Evolutionary conservation across 768 basidiomycete species (phyloP), one percentile per base, ranked within the genome.

Genomic region (Tulasnella sp.): DNA sequence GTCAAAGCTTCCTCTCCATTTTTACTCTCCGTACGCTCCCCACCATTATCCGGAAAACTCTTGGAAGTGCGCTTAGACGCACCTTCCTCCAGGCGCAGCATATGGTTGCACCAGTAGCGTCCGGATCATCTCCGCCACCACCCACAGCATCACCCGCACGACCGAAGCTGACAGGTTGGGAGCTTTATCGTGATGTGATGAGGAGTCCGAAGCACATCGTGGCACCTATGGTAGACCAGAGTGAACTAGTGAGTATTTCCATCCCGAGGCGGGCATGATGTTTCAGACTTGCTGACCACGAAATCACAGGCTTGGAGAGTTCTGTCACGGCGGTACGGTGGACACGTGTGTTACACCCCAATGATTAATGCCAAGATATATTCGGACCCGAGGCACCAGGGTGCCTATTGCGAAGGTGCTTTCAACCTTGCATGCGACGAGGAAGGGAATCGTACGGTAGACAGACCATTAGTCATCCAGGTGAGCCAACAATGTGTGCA

Each of bases 151-250:
- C 34, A 38, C 34, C 15, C 34, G 5, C 15, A 15, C 34, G 7
- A 15, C 5, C 5, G 21, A 87, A 85, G 68, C 72, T 84, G 10
- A 71, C 69, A 10, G 92, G 92, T 2, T 92, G 92, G 66, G 84
- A 91, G 3, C 88, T 96, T 65, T 96, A 92, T 66, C 74, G 74
- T 24, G 73, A 82, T 58, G 79, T 89, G 0, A 75, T 97, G 24
- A 85, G 87, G 7, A 84, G 83, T 66, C 89, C 94, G 8, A 92
- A 87, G 71, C 85, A 80, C 67, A 79, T 98, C 42, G 90, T 97
- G 17, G 94, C 91, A 8, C 96, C 96, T 17, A 99, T 99, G 96
- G 96, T 98, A 0, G 96, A 98, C 70, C 92, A 96, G 73, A 90
- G 87, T 67, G 94, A 97, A 70, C 77, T 97, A 70, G 93, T 96